A percentile compares a stretch with the other conserved stretches of the same genome.
These are phyloP conservation scores for Candida piceae DNA, from an alignment of 805 yeast species.

Conservation along the genomic window DNA sequence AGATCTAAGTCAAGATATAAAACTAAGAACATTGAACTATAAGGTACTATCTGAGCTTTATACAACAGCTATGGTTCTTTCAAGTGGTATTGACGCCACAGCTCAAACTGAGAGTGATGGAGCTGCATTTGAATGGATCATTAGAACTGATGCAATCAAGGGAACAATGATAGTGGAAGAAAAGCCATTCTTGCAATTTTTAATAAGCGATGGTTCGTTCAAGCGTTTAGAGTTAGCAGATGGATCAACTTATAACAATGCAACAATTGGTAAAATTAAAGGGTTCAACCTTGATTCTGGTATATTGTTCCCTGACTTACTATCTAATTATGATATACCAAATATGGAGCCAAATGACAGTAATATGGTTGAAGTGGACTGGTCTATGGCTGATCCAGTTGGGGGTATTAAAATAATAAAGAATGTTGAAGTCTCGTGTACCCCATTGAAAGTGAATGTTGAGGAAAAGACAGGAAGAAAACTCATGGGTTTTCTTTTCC, in stretches of 20 bases:
- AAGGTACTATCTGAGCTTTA: conserved; percentile 38
- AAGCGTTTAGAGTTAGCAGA: conserved; percentile 57
- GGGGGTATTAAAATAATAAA: conserved; percentile 88
- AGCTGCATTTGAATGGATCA: conserved; percentile 46
- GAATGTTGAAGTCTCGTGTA: conserved; percentile 50
- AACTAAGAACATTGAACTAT: conserved; percentile 33
- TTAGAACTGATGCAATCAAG: conserved; percentile 63
- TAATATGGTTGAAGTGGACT: conserved; percentile 42
- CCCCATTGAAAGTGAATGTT: conserved; percentile 66
- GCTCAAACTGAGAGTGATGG: conserved; percentile 22
- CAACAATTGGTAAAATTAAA: conserved; percentile 58
- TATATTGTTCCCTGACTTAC: conserved; percentile 64
- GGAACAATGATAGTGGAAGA: conserved; percentile 62
- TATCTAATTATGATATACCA: conserved; percentile 42
- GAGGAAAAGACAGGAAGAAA: conserved; percentile 67
- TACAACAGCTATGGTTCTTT: conserved; percentile 38
- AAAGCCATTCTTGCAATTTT: conserved; percentile 64
- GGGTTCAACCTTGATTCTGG: conserved; percentile 58
- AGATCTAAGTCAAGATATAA: conserved; percentile 21
- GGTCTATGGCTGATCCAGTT: conserved; percentile 82
- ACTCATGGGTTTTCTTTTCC: conserved; percentile 67
- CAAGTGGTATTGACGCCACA: conserved; percentile 15
- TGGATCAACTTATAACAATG: conserved; percentile 60
- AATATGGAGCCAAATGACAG: conserved; percentile 13
- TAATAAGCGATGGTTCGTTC: conserved; percentile 56